Evolutionary conservation across 805 yeast species (phyloP).

Genomic region (Wickerhamiella dianesei): DNA sequence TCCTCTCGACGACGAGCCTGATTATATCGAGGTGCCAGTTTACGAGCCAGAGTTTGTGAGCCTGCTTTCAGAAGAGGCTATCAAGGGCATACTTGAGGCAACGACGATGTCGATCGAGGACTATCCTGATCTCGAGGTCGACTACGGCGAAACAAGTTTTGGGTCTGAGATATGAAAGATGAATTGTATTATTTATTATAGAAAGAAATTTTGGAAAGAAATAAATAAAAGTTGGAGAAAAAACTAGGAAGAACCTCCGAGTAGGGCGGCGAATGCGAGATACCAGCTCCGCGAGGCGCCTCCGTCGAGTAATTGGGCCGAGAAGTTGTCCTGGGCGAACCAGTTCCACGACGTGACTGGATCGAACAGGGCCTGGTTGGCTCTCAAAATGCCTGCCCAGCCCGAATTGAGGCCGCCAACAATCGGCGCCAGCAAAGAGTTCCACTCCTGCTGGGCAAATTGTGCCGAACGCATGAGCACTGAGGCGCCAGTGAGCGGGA

Average conservation of each 20-base stretch:
- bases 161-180: background rate
- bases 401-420: slow-evolving; percentile 33
- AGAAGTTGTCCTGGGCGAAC: slow-evolving; percentile 44
- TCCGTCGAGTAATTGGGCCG: slow-evolving; percentile 47
- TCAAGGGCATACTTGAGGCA: background rate
- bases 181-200: background rate
- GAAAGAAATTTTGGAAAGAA: background rate
- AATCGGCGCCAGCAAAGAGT: slow-evolving; percentile 32
- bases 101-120: slow-evolving; percentile 1
- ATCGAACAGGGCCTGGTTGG: slow-evolving; percentile 62
- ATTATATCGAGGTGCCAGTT: background rate
- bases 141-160: background rate
- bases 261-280: slow-evolving; percentile 48
- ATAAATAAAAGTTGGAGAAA: no score
- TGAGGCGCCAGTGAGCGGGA: slow-evolving; percentile 54
- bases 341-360: slow-evolving; percentile 50
- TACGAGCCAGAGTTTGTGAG: background rate
- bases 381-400: slow-evolving; percentile 59
- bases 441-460: slow-evolving; percentile 49
- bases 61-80: background rate
- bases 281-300: slow-evolving; percentile 88
- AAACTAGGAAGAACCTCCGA: slow-evolving; percentile 11
- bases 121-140: slow-evolving; percentile 8
- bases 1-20: background rate
- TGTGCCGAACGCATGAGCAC: slow-evolving; percentile 38